Evolutionary conservation across 2,329 filamentous ascomycete species (phyloP), one percentile per base, ranked within the genome.

Genomic region (Emericellopsis atlantica): DNA sequence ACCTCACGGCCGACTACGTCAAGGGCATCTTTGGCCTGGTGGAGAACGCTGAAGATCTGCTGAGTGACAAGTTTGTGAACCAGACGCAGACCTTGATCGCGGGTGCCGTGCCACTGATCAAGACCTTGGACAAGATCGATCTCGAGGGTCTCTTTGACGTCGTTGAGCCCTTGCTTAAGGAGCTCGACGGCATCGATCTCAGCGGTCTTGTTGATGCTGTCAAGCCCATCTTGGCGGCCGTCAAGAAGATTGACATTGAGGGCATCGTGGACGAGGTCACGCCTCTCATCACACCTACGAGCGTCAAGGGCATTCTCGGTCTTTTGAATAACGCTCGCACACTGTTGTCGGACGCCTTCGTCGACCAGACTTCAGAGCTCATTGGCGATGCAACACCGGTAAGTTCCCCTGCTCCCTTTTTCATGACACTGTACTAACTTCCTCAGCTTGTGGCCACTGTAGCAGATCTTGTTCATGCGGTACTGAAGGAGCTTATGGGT

Each of bases 301-400:
- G 54, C 3, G 50, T 65, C 24, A 58, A 59, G 48, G 56, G 54
- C 23, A 48, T 67, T 14, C 40, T 64, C 15, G 49, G 36, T 4
- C 50, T 67, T 5, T 45, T 67, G 5, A 53, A 50, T 22, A 66
- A 67, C 26, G 64, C 63, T 1, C 57, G 61, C 40, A 44, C 49
- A 21, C 48, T 67, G 12, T 46, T 67, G 6, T 60, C 55, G 5
- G 46, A 54, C 23, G 52, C 55, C 1, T 67, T 67, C 46, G 60
- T 67, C 6, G 53, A 56, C 16, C 61, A 67, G 45, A 64, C 63
- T 32, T 55, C 54, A 3, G 64, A 67, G 42, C 49, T 67, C 29
- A 67, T 66, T 48, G 59, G 56, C 22, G 61, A 65, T 43, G 61
- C 61, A 4, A 63, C 61, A 46, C 61, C 60, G 40, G 59, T 63